Evolutionary conservation across 2,329 filamentous ascomycete species (phyloP), one percentile per base, ranked within the genome.

Genomic region (Pseudonectria foliicola): DNA sequence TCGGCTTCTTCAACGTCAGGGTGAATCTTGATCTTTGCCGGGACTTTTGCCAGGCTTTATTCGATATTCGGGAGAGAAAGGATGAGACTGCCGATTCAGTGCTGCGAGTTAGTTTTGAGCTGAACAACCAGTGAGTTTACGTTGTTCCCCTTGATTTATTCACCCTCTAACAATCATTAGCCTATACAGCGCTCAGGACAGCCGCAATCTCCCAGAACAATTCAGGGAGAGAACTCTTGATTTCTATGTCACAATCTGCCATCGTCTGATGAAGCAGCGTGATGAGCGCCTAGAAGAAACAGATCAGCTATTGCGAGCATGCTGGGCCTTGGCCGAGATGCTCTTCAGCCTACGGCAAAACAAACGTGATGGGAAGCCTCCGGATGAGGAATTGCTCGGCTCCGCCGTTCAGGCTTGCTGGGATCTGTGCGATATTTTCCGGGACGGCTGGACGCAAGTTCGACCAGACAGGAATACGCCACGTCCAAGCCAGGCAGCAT

Each of bases 191-290:
- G 89, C 87, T 1, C 87, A 95, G 52, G 87, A 94, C 46, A 67
- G 62, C 55, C 77, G 83, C 23, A 81, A 76, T 35, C 67, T 95
- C 4, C 90, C 89, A 0, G 85, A 93, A 51, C 78, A 82, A 1
- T 95, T 96, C 56, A 77, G 83, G 34, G 89, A 95, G 60, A 73
- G 89, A 39, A 95, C 90, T 0, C 61, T 96, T 37, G 90, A 95
- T 52, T 95, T 95, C 51, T 95, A 95, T 53, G 83, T 95, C 47
- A 94, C 90, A 0, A 61, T 96, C 3, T 95, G 90, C 53, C 90
- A 95, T 59, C 80, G 90, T 26, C 64, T 95, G n/a, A 95, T 95
- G 88, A 95, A 94, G 59, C 87, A 95, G 59, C 77, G 85, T 38
- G 83, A 77, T 34, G 82, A 85, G 18, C 61, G 89, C 3, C 80